These are phyloP conservation scores for Chaetomium olivaceum DNA, from an alignment of 2,329 filamentous ascomycete genomes.

Conservation along the genomic window DNA sequence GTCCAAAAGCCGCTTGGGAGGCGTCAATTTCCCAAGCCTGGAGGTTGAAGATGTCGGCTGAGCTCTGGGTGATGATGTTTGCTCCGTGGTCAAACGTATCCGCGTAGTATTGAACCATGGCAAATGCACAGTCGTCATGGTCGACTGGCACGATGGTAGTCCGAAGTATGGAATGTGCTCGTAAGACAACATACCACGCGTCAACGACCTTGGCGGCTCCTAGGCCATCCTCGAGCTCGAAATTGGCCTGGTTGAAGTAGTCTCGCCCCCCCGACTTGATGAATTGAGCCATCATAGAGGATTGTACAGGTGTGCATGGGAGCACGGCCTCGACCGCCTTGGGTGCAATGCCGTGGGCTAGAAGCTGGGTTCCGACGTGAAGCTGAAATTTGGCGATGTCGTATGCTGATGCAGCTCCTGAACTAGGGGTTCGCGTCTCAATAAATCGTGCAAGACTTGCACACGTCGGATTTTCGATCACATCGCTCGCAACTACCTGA, in stretches of 20 bases:
- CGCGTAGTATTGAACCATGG: slow-evolving; percentile 66
- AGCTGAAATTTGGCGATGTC: slow-evolving; percentile 46
- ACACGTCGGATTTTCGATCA: slow-evolving; percentile 64
- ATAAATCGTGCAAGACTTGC: slow-evolving; percentile 40
- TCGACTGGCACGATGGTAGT: slow-evolving; percentile 69
- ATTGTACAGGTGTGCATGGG: slow-evolving; percentile 79
- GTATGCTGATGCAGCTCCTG: slow-evolving; percentile 31
- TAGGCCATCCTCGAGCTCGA: slow-evolving; percentile 48
- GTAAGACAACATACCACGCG: slow-evolving; percentile 61
- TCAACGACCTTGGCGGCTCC: slow-evolving; percentile 45
- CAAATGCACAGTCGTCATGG: slow-evolving; percentile 63
- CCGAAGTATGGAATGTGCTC: slow-evolving; percentile 69
- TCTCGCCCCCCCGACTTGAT: slow-evolving; percentile 63
- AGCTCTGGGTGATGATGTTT: slow-evolving; percentile 1
- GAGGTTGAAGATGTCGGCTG: slow-evolving; percentile 35
- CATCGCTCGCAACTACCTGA: slow-evolving; percentile 65
- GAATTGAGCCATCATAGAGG: slow-evolving; percentile 77
- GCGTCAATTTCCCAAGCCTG: slow-evolving; percentile 42
- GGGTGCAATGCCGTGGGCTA: slow-evolving; percentile 8
- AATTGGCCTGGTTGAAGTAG: slow-evolving; percentile 74
- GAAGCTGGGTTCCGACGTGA: slow-evolving; percentile 37
- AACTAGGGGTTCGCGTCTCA: neutral
- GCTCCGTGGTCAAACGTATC: slow-evolving; percentile 27
- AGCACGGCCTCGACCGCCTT: slow-evolving; percentile 57
- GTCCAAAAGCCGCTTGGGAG: slow-evolving; percentile 40